Evolutionary conservation across 768 basidiomycete species (phyloP), one percentile per base, ranked within the genome.

Genomic region (Baorangia bicolor): DNA sequence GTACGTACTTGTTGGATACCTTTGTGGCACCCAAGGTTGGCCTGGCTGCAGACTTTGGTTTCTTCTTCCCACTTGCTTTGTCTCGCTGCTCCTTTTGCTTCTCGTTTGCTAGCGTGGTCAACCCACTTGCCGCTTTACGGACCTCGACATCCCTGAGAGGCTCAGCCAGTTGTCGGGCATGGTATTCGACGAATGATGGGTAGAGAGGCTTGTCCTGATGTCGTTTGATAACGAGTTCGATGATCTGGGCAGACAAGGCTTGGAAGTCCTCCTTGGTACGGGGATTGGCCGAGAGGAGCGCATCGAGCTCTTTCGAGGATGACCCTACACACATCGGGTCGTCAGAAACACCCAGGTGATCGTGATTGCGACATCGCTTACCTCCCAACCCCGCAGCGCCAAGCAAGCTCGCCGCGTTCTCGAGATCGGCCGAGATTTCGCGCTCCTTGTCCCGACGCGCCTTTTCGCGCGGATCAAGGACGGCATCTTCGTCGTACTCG

Each of bases 71-170:
- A 56, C 84, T 87, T 2, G 85, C 79, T 70, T 89, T 92, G 34
- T 94, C 92, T 59, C 88, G 81, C 63, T 88, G 86, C 68, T 92
- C 92, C 74, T 85, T 91, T 75, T 95, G 92, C 76, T 98, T 99
- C 77, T 95, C 93, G 66, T 96, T 98, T 47, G 94, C 90, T 7
- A 98, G 78, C 3, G 90, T 87, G 16, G 91, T 92, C 51, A 99
- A 75, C 4, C 78, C 85, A 47, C 85, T 89, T 0, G 93, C 91
- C 0, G 84, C 91, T 69, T 98, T 98, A 58, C 94, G 83, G 27
- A 94, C 87, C 63, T 99, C 96, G 49, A 94, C 85, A 58, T 98
- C 94, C 64, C 87, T 90, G 51, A 98, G 79, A 6, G 92, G 84
- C 55, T 77, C 73, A 1, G 88, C 86, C 16, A 97, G 74, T 48